Percentiles rank a stretch among this genome's conserved stretches.
phyloP scores from a whole-genome alignment of 148 eudicot genomes.

The Silene latifolia region DNA sequence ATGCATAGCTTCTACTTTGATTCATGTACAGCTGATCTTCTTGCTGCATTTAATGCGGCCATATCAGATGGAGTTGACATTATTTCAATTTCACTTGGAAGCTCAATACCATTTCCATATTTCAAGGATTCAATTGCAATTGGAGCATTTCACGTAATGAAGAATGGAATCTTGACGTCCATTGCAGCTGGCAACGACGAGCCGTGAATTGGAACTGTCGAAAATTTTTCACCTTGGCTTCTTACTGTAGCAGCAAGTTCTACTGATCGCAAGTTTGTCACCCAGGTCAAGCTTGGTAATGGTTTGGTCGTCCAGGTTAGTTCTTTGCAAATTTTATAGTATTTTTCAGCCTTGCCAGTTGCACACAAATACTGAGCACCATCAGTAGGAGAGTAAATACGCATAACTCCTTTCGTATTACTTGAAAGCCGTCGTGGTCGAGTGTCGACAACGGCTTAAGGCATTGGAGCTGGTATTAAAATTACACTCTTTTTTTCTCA shows the following conservation, averaged over 20 bases:
- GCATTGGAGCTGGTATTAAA: no score
- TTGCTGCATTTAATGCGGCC: conserved; percentile 60
- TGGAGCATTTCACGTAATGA: conserved; percentile 52
- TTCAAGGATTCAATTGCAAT: conserved; percentile 43
- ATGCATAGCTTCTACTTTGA: no score
- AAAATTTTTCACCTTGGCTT: conserved; percentile 46
- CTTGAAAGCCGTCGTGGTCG: no score
- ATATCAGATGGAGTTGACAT: conserved; percentile 56
- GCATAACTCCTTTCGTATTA: no score
- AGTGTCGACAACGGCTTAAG: no score
- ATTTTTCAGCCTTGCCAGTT: no score
- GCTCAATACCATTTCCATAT: conserved; percentile 7
- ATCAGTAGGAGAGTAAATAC: no score
- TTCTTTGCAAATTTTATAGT: not conserved
- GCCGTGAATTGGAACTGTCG: conserved; percentile 21
- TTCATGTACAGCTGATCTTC: conserved; percentile 41
- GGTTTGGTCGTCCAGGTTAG: conserved; percentile 29
- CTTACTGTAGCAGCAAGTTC: conserved; percentile 46
- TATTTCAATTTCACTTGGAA: conserved; percentile 42
- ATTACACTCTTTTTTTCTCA: no score
- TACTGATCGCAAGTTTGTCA: conserved; percentile 37
- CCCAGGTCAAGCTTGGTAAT: conserved; percentile 38
- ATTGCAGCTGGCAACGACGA: conserved; percentile 49
- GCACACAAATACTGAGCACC: no score
- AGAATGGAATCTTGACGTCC: conserved; percentile 44